Evolutionary conservation across 805 yeast genomes (phyloP), one percentile per base, ranked within the genome.

Genomic region (Lachancea fermentati): DNA sequence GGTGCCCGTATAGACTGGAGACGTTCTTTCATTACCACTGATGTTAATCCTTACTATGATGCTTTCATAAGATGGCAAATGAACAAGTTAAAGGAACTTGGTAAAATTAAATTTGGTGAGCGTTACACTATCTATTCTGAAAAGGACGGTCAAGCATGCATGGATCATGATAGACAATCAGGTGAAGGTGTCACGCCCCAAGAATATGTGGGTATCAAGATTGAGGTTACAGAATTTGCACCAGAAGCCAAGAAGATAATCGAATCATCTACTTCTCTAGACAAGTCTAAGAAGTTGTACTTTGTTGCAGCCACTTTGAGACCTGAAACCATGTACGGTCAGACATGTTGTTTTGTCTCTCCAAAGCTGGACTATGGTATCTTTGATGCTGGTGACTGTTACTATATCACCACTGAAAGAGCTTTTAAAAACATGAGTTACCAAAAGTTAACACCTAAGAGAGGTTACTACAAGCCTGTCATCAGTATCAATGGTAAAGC

Each of bases 301-400:
- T 72, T 93, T 46, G 87, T 93, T 36, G 98, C 98, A 44, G 97
- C 97, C 19, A 93, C 98, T 53, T 78, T 93, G 59, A 81, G 98
- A 70, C 97, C 98, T 24, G 98, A 93, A 70, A 93, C 98, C 52
- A 87, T 93, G 97, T 89, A 89, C 59, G 97, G 97, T 49, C 97
- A 93, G 72, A 86, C 96, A 4, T 86, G 96, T 73, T 89, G 97
- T 75, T 93, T 91, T 57, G 97, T 93, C 17, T 85, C 96, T 19
- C 96, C 97, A 62, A 87, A 85, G 71, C 86, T 93, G 54, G 78
- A 75, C 34, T 93, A 93, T 60, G 97, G 98, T 61, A 65, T 93
- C 37, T 93, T 85, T 61, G 85, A 86, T 60, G 91, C 87, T 41
- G 91, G 93, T 46, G 70, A 73, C 34, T 77, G 74, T 48, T 81